These are phyloP conservation scores for Cladosporium cucumerinum DNA, from an alignment of 2,329 filamentous ascomycete species.

Conservation along the genomic window DNA sequence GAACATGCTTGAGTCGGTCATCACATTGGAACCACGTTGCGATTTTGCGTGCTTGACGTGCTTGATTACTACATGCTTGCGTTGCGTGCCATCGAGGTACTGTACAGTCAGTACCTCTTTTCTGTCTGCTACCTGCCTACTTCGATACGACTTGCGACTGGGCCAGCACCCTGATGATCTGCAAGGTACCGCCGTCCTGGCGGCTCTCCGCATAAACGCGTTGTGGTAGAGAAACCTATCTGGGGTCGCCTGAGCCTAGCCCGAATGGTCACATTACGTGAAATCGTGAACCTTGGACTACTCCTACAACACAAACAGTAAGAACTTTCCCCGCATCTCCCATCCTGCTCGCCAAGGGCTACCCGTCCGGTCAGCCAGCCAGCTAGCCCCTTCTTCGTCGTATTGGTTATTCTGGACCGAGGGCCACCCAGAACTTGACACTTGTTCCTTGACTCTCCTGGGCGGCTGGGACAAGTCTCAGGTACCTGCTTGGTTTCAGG, in stretches of 20 bases:
- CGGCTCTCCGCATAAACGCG: slow-evolving; percentile 3
- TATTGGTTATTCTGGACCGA: not conserved
- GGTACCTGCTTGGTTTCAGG: not conserved
- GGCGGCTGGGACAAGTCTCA: not conserved
- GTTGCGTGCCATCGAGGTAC: not conserved
- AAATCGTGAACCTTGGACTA: not conserved
- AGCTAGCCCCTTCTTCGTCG: not conserved
- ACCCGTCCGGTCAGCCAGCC: not conserved
- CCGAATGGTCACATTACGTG: slow-evolving; percentile 8
- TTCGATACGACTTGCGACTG: not conserved
- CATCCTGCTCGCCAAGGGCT: not conserved
- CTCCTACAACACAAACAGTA: not conserved
- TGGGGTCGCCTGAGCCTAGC: slow-evolving; percentile 2
- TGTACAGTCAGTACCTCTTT: not conserved
- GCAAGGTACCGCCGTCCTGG: slow-evolving; percentile 6
- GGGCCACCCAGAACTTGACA: not conserved
- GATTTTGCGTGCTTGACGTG: slow-evolving; percentile 5
- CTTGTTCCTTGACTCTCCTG: not conserved
- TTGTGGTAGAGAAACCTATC: not conserved
- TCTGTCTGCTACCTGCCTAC: not conserved
- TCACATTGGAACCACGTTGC: not conserved
- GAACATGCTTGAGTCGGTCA: not conserved
- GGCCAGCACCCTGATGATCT: slow-evolving; percentile 4
- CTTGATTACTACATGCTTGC: not conserved
- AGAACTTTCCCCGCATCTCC: slow-evolving; percentile 13